phyloP scores from a whole-genome alignment of 768 basidiomycete species.

The Krasilnikovozyma curviuscula region DNA sequence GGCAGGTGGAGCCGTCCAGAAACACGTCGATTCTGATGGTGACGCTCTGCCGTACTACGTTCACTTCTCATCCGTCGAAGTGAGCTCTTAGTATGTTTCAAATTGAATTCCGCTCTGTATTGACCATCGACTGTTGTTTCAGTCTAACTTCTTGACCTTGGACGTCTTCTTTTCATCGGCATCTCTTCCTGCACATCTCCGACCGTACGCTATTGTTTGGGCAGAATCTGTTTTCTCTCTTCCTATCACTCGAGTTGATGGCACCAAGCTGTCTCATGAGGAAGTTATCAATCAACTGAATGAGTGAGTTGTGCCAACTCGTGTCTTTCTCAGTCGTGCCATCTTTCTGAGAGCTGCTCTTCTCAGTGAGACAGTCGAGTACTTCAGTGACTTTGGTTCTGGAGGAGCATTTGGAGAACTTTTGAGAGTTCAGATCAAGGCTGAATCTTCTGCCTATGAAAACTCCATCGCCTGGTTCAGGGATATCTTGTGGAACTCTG shows the following conservation, averaged over 20 bases:
- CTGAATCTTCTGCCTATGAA: slow-evolving; percentile 61
- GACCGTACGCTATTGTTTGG: slow-evolving; percentile 64
- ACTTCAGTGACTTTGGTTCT: slow-evolving; percentile 51
- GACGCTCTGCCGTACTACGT: slow-evolving; percentile 62
- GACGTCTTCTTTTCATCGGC: slow-evolving; percentile 59
- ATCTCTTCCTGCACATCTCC: slow-evolving; percentile 49
- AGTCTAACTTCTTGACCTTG: slow-evolving; percentile 85
- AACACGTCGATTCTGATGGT: slow-evolving; percentile 50
- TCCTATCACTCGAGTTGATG: slow-evolving; percentile 48
- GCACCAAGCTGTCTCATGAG: slow-evolving; percentile 58
- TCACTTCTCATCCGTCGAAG: slow-evolving; percentile 84
- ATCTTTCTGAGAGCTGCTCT: not conserved
- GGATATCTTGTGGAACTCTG: slow-evolving; percentile 53
- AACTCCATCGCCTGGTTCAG: slow-evolving; percentile 66
- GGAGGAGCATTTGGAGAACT: slow-evolving; percentile 47
- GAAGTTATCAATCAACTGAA: slow-evolving; percentile 80
- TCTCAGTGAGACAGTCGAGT: slow-evolving; percentile 47
- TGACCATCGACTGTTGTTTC: not conserved
- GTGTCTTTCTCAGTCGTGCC: not conserved
- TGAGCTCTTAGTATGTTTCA: slow-evolving; percentile 21
- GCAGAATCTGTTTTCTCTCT: slow-evolving; percentile 71
- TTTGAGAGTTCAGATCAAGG: slow-evolving; percentile 58
- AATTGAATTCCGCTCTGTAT: slow-evolving; percentile 6
- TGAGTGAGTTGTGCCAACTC: slow-evolving; percentile 34
- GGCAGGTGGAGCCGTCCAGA: slow-evolving; percentile 33